phyloP scores from a whole-genome alignment of 768 basidiomycete genomes.

The Pleurotus tuber-regium region DNA sequence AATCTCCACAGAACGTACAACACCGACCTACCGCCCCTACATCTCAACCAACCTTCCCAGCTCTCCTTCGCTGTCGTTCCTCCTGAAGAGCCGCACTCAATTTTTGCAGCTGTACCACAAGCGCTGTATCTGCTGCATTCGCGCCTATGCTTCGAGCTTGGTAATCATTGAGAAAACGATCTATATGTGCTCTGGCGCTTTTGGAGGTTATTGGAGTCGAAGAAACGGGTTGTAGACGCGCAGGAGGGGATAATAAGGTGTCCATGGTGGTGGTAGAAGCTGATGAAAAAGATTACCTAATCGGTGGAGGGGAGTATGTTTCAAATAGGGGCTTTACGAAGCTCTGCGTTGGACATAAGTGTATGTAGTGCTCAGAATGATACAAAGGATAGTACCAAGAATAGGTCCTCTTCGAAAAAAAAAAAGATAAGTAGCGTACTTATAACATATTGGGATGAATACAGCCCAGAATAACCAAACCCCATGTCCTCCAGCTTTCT shows the following conservation, averaged over 20 bases:
- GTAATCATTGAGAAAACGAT: conserved; percentile 48
- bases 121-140: conserved; percentile 37
- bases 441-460: too few relatives aligned
- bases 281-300: too few relatives aligned
- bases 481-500: too few relatives aligned
- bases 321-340: too few relatives aligned
- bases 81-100: conserved; percentile 50
- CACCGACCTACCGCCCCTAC: not conserved
- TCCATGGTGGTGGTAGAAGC: conserved; percentile 39
- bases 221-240: conserved; percentile 40
- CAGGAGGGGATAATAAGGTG: conserved; percentile 42
- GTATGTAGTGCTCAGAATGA: too few relatives aligned
- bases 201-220: conserved; percentile 36
- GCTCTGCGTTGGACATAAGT: too few relatives aligned
- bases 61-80: conserved; percentile 34
- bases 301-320: too few relatives aligned
- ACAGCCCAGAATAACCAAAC: too few relatives aligned
- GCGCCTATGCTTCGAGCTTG: conserved; percentile 35
- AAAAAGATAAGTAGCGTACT: too few relatives aligned
- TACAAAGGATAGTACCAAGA: too few relatives aligned
- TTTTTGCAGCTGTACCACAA: conserved; percentile 60
- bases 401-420: too few relatives aligned
- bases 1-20: too few relatives aligned
- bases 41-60: not conserved
- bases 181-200: conserved; percentile 37